These are phyloP conservation scores for Ophiognomonia clavigignenti-juglandacearum DNA, from an alignment of 2,329 filamentous ascomycete species.

Conservation along the genomic window DNA sequence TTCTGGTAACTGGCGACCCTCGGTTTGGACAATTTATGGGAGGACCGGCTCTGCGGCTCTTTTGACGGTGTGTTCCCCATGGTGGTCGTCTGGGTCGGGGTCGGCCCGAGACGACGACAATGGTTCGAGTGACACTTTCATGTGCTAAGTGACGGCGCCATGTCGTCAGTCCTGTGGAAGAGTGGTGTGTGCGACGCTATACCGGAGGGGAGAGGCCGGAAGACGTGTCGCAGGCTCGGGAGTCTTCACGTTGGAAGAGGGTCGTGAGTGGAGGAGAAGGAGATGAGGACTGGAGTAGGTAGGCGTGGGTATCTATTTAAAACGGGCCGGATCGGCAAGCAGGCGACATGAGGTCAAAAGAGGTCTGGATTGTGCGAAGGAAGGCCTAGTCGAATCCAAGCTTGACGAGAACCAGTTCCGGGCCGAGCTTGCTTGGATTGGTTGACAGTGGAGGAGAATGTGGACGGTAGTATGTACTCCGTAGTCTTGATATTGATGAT, in stretches of 20 bases:
- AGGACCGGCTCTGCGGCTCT: constrained; percentile 9
- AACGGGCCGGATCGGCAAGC: no score
- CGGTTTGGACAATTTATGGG: constrained; percentile 15
- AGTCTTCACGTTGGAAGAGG: not conserved
- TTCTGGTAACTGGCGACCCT: constrained; percentile 3
- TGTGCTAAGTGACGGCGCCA: constrained; percentile 11
- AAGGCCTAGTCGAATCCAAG: not conserved
- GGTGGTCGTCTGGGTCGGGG: constrained; percentile 1
- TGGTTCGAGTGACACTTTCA: constrained; percentile 8
- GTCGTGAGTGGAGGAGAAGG: not conserved
- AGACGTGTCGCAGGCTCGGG: not conserved
- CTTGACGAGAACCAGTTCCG: not conserved
- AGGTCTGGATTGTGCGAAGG: not conserved
- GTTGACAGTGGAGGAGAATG: not conserved
- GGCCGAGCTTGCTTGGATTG: not conserved
- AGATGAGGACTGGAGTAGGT: not conserved
- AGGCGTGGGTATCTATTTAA: constrained; percentile 7
- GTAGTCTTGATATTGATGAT: no score
- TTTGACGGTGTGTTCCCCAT: constrained; percentile 17
- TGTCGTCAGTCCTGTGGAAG: constrained; percentile 8
- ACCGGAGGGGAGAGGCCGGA: no score
- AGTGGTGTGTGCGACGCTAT: not conserved
- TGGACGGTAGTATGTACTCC: no score
- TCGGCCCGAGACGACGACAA: constrained; percentile 3
- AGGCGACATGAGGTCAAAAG: not conserved